Evolutionary conservation across 106 monocot species (phyloP), one percentile per base, ranked within the genome.

Genomic region (Dioscorea zingiberensis): DNA sequence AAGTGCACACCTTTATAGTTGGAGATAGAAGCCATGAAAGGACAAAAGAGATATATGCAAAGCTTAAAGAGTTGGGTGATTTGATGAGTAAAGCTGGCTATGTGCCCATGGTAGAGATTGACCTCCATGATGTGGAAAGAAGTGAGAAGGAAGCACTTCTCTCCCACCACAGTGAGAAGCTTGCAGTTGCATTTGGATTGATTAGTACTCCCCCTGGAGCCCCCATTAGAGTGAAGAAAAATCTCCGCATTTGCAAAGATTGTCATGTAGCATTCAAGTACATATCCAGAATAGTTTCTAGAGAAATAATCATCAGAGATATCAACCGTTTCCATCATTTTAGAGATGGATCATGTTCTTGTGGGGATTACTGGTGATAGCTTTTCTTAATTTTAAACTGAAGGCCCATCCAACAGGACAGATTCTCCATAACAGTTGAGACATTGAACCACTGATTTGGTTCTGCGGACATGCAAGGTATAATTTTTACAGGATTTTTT

Each of bases 311-410:
- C 13, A 54, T 97, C 23, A 81, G 91, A 62, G 95, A 97, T 74
- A 76, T 77, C 25, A 85, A 88, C 61, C 66, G 95, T 16, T 91
- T 91, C 26, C 91, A 97, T 78, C 91, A 83, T 79, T 88, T 97
- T 67, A 73, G 55, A 11, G 77, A 79, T 66, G 91, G 95, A 3
- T 62, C 48, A 46, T 97, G 95, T 73, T 97, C 91, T 74, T 97
- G 95, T 74, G 79, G 88, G 27, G 91, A 97, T 80, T 97, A 86
- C 29, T 97, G 95, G 91, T 97, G 73, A 81, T n/a, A n/a, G n/a
- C n/a, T n/a, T n/a, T n/a, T n/a, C n/a, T n/a, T n/a, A n/a, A n/a
- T n/a, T n/a, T n/a, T n/a, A n/a, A n/a, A n/a, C n/a, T n/a, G n/a
- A n/a, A n/a, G n/a, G n/a, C 27, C 0, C 1, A 38, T 38, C 38